Conservation (phyloP, 2,329 filamentous ascomycete genomes). For the Capronia americana region DNA sequence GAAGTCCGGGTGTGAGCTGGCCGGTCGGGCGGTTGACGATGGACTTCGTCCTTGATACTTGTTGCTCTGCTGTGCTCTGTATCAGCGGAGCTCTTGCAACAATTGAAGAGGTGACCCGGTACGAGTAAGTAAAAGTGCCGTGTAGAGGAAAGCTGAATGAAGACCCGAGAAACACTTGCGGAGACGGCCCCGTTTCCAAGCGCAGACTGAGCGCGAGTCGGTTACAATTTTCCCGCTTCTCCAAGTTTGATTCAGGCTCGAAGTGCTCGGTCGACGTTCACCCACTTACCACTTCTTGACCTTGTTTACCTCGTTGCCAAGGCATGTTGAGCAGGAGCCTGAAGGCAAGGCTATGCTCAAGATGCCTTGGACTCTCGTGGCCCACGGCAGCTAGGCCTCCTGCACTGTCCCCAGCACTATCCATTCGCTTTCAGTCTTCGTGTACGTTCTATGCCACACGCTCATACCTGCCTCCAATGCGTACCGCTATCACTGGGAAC, state of each 20-base stretch:
- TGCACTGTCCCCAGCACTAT: constrained; percentile 13
- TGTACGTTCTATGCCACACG: not conserved
- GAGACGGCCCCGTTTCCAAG: not conserved
- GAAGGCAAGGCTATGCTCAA: constrained; percentile 55
- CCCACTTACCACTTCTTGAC: not conserved
- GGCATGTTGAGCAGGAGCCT: constrained; percentile 47
- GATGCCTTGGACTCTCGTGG: constrained; percentile 51
- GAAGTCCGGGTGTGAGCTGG: too few relatives aligned
- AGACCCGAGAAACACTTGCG: not conserved
- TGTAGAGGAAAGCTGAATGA: not conserved
- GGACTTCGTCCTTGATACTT: too few relatives aligned
- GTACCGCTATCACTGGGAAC: not conserved
- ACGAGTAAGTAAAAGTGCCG: too few relatives aligned
- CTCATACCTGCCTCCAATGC: not conserved
- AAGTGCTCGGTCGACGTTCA: not conserved
- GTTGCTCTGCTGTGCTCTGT: too few relatives aligned
- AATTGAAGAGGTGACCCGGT: not conserved
- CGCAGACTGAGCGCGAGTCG: not conserved
- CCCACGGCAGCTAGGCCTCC: constrained; percentile 43
- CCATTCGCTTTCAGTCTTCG: constrained; percentile 43
- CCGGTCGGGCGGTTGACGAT: too few relatives aligned
- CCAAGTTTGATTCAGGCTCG: not conserved
- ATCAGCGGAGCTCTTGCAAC: not conserved
- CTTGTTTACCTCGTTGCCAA: constrained; percentile 18
- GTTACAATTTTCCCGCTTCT: not conserved